These are phyloP conservation scores for Hypoxylon sp. DNA, from an alignment of 2,329 filamentous ascomycete species.

Conservation along the genomic window DNA sequence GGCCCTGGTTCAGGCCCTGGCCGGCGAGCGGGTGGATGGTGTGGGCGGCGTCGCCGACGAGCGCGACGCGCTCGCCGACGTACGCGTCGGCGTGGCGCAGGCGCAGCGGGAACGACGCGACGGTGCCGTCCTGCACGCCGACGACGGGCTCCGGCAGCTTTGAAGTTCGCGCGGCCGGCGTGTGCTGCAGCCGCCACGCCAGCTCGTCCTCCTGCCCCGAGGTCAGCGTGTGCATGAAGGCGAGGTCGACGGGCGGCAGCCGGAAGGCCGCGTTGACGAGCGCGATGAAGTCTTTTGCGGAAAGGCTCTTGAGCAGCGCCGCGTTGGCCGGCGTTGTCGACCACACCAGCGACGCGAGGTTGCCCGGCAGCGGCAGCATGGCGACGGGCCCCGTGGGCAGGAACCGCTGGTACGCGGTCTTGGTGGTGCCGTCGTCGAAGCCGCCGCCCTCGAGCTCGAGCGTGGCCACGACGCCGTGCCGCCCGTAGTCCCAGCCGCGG, in stretches of 20 bases:
- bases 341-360: constrained; percentile 89
- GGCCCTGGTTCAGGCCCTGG: constrained; percentile 92
- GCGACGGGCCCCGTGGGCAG: constrained; percentile 91
- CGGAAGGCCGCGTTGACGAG: constrained; percentile 96
- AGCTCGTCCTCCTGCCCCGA: constrained; percentile 75
- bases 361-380: constrained; percentile 86
- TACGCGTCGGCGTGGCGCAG: constrained; percentile 96
- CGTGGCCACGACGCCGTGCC: constrained; percentile 91
- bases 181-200: constrained; percentile 82
- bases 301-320: constrained; percentile 77
- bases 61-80: constrained; percentile 84
- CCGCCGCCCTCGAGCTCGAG: constrained; percentile 72
- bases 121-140: constrained; percentile 77
- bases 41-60: constrained; percentile 94
- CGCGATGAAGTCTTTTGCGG: constrained; percentile 76
- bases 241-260: constrained; percentile 78
- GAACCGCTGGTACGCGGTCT: constrained; percentile 94
- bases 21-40: constrained; percentile 94
- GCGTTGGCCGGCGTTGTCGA: constrained; percentile 86
- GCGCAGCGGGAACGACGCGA: constrained; percentile 90
- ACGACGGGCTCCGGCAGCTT: constrained; percentile 72
- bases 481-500: constrained; percentile 90
- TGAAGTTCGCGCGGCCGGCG: constrained; percentile 58
- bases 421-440: constrained; percentile 62
- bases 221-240: constrained; percentile 76